Evolutionary conservation across 805 yeast species (phyloP).

Genomic region (Tetrapisispora namnaoensis): DNA sequence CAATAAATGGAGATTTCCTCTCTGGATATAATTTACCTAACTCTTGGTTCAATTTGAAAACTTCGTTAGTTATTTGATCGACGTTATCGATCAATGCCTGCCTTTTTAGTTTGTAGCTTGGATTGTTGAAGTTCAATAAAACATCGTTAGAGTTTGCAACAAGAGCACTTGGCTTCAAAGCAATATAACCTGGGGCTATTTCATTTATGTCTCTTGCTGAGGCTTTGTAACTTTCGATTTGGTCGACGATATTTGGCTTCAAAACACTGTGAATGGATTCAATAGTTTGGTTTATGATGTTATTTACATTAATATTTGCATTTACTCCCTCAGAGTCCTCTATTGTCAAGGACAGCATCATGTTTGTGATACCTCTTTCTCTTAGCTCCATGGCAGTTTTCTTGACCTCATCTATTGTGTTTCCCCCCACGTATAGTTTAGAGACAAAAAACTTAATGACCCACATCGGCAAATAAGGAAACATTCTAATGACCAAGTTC

Average conservation of each 20-base stretch:
- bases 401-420: conserved; percentile 57
- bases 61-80: conserved; percentile 47
- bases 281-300: conserved; percentile 54
- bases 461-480: conserved; percentile 68
- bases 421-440: conserved; percentile 87
- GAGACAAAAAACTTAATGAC: conserved; percentile 65
- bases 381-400: conserved; percentile 59
- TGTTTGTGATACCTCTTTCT: conserved; percentile 73
- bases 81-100: conserved; percentile 57
- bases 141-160: conserved; percentile 68
- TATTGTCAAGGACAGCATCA: conserved; percentile 91
- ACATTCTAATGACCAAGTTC: conserved; percentile 49
- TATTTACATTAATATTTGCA: conserved; percentile 41
- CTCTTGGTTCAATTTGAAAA: conserved; percentile 42
- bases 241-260: conserved; percentile 58
- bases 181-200: conserved; percentile 86
- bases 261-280: conserved; percentile 58
- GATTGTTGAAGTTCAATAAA: conserved; percentile 48
- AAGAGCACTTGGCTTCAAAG: conserved; percentile 88
- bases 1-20: conserved; percentile 62
- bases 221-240: conserved; percentile 30
- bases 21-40: conserved; percentile 46
- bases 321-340: conserved; percentile 83
- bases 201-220: conserved; percentile 41
- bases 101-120: conserved; percentile 45